A percentile compares a stretch with the other conserved stretches of the same genome.
Conservation (phyloP, 73 alveolate genomes). For the Diophrys appendiculata region DNA sequence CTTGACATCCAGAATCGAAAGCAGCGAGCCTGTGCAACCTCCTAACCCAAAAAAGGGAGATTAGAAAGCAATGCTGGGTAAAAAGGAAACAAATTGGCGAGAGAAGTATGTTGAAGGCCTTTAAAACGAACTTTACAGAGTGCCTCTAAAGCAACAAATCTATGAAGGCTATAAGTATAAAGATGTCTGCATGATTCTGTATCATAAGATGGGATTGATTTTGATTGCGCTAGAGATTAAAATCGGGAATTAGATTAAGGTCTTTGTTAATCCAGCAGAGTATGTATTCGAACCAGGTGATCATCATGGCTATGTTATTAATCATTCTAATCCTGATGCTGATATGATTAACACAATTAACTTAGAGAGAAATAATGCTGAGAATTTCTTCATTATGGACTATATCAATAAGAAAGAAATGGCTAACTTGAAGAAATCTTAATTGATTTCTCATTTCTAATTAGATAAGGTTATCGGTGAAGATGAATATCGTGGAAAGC, state of each 20-base stretch:
- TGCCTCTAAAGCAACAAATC: slow-evolving; percentile 50
- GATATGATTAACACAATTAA: slow-evolving; percentile 71
- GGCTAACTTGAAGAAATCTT: slow-evolving; percentile 24
- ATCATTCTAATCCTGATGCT: slow-evolving; percentile 83
- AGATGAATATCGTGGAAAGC: slow-evolving; percentile 15
- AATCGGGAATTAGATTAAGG: slow-evolving; percentile 79
- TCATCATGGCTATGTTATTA: slow-evolving; percentile 91
- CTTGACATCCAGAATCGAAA: slow-evolving; percentile 72
- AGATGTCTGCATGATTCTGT: slow-evolving; percentile 62
- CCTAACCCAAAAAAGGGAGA: slow-evolving; percentile 11
- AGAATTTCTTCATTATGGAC: slow-evolving; percentile 40
- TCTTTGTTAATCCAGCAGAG: slow-evolving; percentile 92
- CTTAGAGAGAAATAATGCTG: slow-evolving; percentile 31
- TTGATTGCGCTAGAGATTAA: slow-evolving; percentile 76
- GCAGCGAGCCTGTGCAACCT: slow-evolving; percentile 4
- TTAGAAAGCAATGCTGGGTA: not conserved
- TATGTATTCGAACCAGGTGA: slow-evolving; percentile 87
- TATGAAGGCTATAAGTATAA: slow-evolving; percentile 69
- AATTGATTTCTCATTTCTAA: slow-evolving; percentile 6
- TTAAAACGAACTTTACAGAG: slow-evolving; percentile 76
- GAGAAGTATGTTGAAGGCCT: slow-evolving; percentile 69
- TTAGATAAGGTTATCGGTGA: slow-evolving; percentile 21
- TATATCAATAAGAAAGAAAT: slow-evolving; percentile 45
- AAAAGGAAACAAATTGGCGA: slow-evolving; percentile 56
- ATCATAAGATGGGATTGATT: slow-evolving; percentile 73